Evolutionary conservation across 2,329 filamentous ascomycete species (phyloP), one percentile per base, ranked within the genome.

Genomic region (Alternaria sp.): DNA sequence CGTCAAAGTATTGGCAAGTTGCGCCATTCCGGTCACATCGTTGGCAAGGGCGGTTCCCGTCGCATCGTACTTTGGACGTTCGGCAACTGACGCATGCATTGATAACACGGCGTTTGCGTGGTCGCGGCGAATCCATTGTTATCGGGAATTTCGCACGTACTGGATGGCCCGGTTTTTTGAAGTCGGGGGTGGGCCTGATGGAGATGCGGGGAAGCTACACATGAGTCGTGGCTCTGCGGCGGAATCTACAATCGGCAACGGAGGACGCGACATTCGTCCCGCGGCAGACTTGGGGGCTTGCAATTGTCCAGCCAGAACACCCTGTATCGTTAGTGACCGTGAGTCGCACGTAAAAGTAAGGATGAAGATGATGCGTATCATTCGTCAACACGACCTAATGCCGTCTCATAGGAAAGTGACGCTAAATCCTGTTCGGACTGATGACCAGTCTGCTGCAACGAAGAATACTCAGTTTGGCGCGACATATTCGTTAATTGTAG

Each of bases 81-180:
- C 76, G 73, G 60, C 76, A 79, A 25, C 57, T 49, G 26, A 64
- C 59, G 63, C 76, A 79, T 13, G 76, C 76, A 54, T 77, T 74
- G 65, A 78, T 77, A 11, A 75, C 76, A 26, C 76, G 71, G 21
- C 75, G 71, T 70, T 78, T 78, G 30, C 76, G 74, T 25, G 72
- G 70, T 32, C 67, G 64, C n/a, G 59, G 50, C 59, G 59, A 61
- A 36, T 70, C 56, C 68, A 70, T 68, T 40, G 36, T 40, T 17
- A 47, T 44, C 60, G 67, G 67, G 51, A 69, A 61, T 19, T 63
- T 69, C 66, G 68, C 52, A 50, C 66, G 66, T 47, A 36, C 30
- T 36, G 54, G 54, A 23, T 44, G 59, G 36, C 54, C 54, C 59
- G 51, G 45, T 62, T 62, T 55, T 62, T 59, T 40, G 44, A 62